Evolutionary conservation across 306 rosid genomes (phyloP).

Genomic region (Pyrus bretschneideri): DNA sequence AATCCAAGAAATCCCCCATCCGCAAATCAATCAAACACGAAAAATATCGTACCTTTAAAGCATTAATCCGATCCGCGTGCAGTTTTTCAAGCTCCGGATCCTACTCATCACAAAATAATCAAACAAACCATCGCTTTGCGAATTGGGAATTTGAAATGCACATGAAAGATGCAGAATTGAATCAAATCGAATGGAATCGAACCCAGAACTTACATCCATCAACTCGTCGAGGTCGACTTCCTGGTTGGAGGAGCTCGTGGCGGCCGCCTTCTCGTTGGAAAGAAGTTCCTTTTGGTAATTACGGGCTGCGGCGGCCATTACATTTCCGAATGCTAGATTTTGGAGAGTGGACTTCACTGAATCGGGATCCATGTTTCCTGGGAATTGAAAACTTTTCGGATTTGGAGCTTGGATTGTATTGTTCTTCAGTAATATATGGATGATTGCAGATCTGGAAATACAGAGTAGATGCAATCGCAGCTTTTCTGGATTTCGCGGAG

Average conservation of each 20-base stretch:
- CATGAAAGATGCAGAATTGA: not conserved
- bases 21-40: not conserved
- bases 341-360: conserved; percentile 73
- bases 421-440: not conserved
- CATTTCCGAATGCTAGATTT: conserved; percentile 81
- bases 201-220: conserved; percentile 69
- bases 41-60: conserved; percentile 61
- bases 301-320: conserved; percentile 88
- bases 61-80: conserved; percentile 90
- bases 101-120: conserved; percentile 35
- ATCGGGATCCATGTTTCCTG: conserved; percentile 63
- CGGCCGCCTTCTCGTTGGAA: conserved; percentile 43
- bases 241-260: conserved; percentile 60
- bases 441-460: not conserved
- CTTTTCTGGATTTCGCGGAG: not conserved
- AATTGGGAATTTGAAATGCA: not conserved
- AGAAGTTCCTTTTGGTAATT: conserved; percentile 79
- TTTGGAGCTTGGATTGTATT: not conserved
- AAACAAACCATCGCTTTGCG: not conserved
- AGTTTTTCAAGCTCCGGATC: conserved; percentile 94
- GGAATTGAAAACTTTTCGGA: not conserved
- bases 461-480: not conserved
- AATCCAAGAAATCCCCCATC: not conserved
- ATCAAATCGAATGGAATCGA: not conserved
- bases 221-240: conserved; percentile 90